Base-by-base conservation (phyloP, 1,284 basidiomycete species). In the Phellinidium pouzarii region DNA sequence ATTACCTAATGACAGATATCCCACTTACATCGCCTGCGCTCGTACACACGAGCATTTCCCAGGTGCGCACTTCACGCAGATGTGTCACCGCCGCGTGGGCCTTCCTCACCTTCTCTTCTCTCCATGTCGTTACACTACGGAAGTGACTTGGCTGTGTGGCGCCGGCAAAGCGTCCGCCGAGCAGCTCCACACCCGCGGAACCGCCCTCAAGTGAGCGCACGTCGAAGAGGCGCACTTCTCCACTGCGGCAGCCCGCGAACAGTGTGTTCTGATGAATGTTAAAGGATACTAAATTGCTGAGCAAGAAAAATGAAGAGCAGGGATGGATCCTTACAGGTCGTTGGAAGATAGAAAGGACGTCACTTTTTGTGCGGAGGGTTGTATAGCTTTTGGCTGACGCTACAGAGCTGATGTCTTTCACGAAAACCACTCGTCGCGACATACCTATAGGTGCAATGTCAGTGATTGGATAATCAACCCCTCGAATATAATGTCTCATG, bases 161-260 rank as follows among this genome's bases (percentile, higher is more conserved):
- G n/a, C 29, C 29, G 22, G 34, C 54, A 59, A 71, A 72, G 20
- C 65, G 58, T 23, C 64, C 64, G 14, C 68, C 65, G 50, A 80
- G 70, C 14, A 84, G 64, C 31, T 64, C 66, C 47, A 73, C 64
- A 1, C 66, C 66, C 7, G n/a, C 17, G 22, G 19, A 25, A 20
- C 62, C 58, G 44, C 66, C 66, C 11, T 64, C 61, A 31, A 71
- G 43, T 12, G 44, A 50, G 23, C 85, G 80, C 38, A 71, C 69
- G 64, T 87, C 85, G 59, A 84, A 86, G 19, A 79, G 73, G 26
- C 70, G 64, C 47, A 87, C 70, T 5, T 66, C 62, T 22, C 84
- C 85, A 51, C 77, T 81, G 7, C 85, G 75, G n/a, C 76, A 67
- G 19, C 84, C 84, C 0, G 80, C 68, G 58, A 82, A 82, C 17